phyloP scores from a whole-genome alignment of 2,329 filamentous ascomycete species.

The Microsporum ferrugineum region DNA sequence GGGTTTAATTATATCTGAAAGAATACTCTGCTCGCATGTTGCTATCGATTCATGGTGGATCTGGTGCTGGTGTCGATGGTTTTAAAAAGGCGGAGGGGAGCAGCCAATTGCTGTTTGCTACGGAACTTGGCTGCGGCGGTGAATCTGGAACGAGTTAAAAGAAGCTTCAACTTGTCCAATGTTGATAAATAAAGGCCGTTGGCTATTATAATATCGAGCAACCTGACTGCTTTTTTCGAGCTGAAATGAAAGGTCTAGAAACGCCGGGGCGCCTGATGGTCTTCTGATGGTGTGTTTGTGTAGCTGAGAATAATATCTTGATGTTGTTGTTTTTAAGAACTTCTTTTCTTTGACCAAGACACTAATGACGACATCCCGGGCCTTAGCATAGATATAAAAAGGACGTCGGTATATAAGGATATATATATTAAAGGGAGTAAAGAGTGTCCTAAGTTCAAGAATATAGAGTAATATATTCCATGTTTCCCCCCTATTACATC shows the following conservation, averaged over 20 bases:
- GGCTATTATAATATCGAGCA: neutral
- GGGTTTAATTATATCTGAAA: neutral
- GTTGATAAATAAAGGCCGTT: neutral
- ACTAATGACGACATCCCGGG: slow-evolving; percentile 3
- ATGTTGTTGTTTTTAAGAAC: neutral
- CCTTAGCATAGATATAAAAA: neutral
- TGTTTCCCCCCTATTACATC: neutral
- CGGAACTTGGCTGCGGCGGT: neutral
- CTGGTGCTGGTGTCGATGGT: neutral
- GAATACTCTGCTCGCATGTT: neutral
- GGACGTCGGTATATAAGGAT: neutral
- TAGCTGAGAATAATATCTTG: neutral
- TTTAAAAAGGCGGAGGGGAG: neutral
- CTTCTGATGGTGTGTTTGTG: neutral
- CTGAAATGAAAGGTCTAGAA: neutral
- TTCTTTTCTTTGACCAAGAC: neutral
- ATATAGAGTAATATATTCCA: neutral
- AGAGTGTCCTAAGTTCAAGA: neutral
- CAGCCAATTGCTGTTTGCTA: neutral
- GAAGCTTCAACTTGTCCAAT: neutral
- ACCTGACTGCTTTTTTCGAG: neutral
- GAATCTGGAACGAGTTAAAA: neutral
- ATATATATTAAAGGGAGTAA: too few relatives aligned
- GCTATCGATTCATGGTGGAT: neutral
- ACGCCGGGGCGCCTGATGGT: neutral